Evolutionary conservation across 257 asterid genomes (phyloP).

Genomic region (Penstemon newberryi): DNA sequence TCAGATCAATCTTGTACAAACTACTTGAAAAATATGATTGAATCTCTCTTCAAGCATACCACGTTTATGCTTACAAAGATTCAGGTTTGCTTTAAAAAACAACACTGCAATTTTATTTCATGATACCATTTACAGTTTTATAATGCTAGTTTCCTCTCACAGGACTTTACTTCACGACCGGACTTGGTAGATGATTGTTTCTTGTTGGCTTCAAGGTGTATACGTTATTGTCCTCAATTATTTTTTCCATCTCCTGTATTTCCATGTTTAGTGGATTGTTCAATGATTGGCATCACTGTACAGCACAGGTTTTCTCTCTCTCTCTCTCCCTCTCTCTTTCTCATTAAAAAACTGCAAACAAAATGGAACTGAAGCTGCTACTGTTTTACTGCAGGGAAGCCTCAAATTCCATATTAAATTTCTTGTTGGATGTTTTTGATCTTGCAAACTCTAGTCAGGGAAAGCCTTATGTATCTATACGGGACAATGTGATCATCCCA

Average conservation of each 20-base stretch:
- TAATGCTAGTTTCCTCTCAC: constrained; percentile 29
- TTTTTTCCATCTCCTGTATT: constrained; percentile 79
- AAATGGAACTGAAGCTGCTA: constrained; percentile 20
- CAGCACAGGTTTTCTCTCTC: constrained; percentile 78
- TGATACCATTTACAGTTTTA: constrained; percentile 12
- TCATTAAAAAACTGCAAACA: constrained; percentile 5
- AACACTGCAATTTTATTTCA: constrained; percentile 22
- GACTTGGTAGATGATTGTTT: constrained; percentile 97
- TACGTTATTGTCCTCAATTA: constrained; percentile 95
- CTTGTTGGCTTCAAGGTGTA: constrained; percentile 94
- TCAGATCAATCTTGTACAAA: constrained; percentile 89
- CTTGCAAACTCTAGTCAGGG: constrained; percentile 70
- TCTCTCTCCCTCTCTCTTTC: constrained; percentile 29
- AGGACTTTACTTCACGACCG: constrained; percentile 86
- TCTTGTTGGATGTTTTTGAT: constrained; percentile 82
- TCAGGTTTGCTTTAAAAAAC: constrained; percentile 46
- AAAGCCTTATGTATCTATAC: constrained; percentile 55
- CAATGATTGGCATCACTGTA: constrained; percentile 87
- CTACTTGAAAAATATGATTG: constrained; percentile 78
- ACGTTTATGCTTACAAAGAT: constrained; percentile 65
- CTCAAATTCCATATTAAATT: constrained; percentile 81
- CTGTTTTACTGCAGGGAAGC: constrained; percentile 81
- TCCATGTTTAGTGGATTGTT: constrained; percentile 86
- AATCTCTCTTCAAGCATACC: constrained; percentile 86
- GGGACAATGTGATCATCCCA: constrained; percentile 80